Base-by-base conservation (phyloP, 2,329 filamentous ascomycete species). In the Ophiostoma ulmi region DNA sequence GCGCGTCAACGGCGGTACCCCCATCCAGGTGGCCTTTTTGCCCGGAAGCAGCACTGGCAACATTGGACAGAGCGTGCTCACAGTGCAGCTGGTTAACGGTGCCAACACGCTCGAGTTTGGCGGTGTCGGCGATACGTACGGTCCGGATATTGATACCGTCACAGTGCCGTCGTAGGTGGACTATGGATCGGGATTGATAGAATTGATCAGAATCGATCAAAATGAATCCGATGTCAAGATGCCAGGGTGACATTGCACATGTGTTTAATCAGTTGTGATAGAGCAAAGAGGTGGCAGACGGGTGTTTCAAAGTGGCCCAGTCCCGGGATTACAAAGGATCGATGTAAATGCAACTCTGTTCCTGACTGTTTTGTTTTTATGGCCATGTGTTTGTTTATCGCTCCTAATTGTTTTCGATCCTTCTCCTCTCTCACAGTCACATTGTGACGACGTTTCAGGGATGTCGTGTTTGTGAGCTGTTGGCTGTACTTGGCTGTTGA, bases 1-100 rank as follows among this genome's bases (percentile, higher is more conserved):
- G 1, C 80, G 78, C 2, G 86, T 90, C 17, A 89, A 90, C 72
- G 86, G 84, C 0, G 80, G 80, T 26, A 75, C 77, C 1, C 75
- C 76, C 13, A 80, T 85, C 74, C 79, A 78, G 20, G 72, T 88
- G 2, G 86, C 87, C 0, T 90, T 90, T 73, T 73, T 89, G 70
- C 86, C 86, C 0, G 70, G 82, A 26, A 82, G 82, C 0, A 78
- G 77, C 1, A 80, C 82, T 0, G 79, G 81, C 35, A 79, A 81
- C 22, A 80, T 79, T 4, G 82, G 78, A 0, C 83, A 79, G 31
- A 85, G 84, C 70, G 79, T 81, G 1, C 73, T 88, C 72, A 81
- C 85, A 70, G 81, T 80, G 5, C 79, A 84, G 52, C 73, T 89
- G 70, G 80, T 82, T 69, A 75, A 77, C 2, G 86, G 85, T 5